Evolutionary conservation across 179 eudicot genomes (phyloP), one percentile per base, ranked within the genome.

Genomic region (Beta lomatogona): DNA sequence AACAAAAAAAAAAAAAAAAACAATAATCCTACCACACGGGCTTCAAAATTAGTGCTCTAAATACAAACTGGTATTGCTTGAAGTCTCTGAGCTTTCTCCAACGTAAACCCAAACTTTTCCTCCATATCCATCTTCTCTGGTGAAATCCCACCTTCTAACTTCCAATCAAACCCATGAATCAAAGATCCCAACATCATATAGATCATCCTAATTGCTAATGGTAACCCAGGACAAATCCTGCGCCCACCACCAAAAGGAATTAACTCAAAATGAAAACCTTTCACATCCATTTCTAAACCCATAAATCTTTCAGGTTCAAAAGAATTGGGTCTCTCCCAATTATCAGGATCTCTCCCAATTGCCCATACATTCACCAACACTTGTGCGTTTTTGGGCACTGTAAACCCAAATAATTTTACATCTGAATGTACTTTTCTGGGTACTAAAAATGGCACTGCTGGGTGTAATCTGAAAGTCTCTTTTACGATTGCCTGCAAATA

Each of bases 391-490:
- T 85, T 82, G 0, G 89, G 89, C 5, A 87, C 48, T 13, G 84
- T 87, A 44, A 44, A 82, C 14, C 82, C 84, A 14, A 18, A 80
- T 0, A 73, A 6, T 7, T 71, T 41, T 2, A 90, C 86, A 53
- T 86, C 86, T 11, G 53, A 41, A 6, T 83, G 73, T 7, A 80
- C 83, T 79, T 76, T 82, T 74, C 86, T 89, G 21, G 91, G 93
- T 0, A 87, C 73, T 54, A 88, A 50, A 22, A 91, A 73, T 61
- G 94, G 89, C 8, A 69, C 89, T 18, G 90, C 18, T 54, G 85
- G 82, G 82, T 89, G 91, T 54, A 87, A 76, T 68, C 90, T 80
- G 12, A 88, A 45, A 15, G 90, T 87, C 77, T 91, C 94, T 70
- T 91, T 91, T 9, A 89, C 76, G 15, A 86, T 52, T 13, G 90